phyloP scores from a whole-genome alignment of 106 monocot genomes.

The Amphibolis antarctica region DNA sequence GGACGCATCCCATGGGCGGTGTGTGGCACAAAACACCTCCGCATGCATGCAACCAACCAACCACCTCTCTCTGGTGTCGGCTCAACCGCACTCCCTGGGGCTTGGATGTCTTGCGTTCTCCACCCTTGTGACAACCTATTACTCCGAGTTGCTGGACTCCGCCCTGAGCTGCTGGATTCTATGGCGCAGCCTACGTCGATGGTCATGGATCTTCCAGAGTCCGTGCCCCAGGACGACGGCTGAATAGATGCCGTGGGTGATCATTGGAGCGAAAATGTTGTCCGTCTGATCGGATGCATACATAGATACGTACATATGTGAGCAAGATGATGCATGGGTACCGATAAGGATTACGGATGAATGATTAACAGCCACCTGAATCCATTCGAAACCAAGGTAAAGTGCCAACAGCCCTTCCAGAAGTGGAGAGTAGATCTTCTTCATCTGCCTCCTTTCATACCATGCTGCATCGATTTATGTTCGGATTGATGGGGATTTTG shows the following conservation, averaged over 20 bases:
- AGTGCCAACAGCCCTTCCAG: constrained; percentile 81
- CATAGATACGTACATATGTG: not conserved
- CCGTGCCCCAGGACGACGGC: constrained; percentile 75
- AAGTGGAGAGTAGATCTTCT: constrained; percentile 91
- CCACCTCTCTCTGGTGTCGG: no score
- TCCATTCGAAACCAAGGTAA: constrained; percentile 95
- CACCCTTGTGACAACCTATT: no score
- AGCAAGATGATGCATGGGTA: no score
- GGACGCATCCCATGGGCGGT: no score
- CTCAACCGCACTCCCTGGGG: no score
- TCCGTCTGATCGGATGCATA: constrained; percentile 47
- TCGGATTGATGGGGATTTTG: not conserved
- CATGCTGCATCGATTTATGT: constrained; percentile 41
- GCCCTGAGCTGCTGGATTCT: constrained; percentile 50
- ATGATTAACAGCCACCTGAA: constrained; percentile 37
- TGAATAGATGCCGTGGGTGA: constrained; percentile 93
- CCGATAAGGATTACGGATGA: no score
- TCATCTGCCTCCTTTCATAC: constrained; percentile 90
- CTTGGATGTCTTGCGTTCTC: not conserved
- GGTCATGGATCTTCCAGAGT: constrained; percentile 84
- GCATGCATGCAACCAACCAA: no score
- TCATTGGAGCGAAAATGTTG: constrained; percentile 87
- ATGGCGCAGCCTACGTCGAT: constrained; percentile 46
- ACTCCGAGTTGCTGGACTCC: constrained; percentile 20
- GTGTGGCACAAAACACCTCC: no score